Evolutionary conservation across 257 asterid genomes (phyloP).

Genomic region (Oldenlandia corymbosa): DNA sequence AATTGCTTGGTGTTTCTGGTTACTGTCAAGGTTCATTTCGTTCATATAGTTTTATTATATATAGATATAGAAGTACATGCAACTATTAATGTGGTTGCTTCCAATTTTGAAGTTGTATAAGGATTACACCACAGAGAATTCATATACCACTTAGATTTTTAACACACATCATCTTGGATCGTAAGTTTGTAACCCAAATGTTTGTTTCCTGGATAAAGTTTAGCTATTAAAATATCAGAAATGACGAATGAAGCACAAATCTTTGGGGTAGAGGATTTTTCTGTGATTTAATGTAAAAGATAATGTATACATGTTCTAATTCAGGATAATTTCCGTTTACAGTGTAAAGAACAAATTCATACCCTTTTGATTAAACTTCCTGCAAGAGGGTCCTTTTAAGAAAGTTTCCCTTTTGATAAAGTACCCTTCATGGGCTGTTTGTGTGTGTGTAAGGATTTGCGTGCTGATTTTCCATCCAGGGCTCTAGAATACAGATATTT

Average conservation of each 20-base stretch:
- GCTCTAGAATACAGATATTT: not conserved
- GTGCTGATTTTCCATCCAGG: not conserved
- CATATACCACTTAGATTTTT: not conserved
- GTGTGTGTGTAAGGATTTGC: not conserved
- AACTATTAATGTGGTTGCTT: not conserved
- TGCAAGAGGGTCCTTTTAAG: not conserved
- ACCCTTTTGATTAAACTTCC: no score
- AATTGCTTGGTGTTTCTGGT: conserved; percentile 1
- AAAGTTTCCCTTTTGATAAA: not conserved
- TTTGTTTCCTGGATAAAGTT: not conserved
- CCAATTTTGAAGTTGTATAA: not conserved
- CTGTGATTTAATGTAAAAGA: not conserved
- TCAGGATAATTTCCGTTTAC: no score
- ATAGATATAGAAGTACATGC: not conserved
- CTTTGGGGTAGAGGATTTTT: not conserved
- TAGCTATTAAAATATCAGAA: not conserved
- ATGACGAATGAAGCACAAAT: not conserved
- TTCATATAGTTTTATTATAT: not conserved
- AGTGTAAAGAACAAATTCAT: not conserved
- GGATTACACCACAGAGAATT: not conserved
- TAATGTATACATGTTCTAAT: no score
- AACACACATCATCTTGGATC: not conserved
- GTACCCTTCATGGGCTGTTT: no score
- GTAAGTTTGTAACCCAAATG: not conserved
- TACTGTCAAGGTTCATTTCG: not conserved